Base-by-base conservation (phyloP, 1,284 basidiomycete genomes). In the Paramarasmius palmivorus region DNA sequence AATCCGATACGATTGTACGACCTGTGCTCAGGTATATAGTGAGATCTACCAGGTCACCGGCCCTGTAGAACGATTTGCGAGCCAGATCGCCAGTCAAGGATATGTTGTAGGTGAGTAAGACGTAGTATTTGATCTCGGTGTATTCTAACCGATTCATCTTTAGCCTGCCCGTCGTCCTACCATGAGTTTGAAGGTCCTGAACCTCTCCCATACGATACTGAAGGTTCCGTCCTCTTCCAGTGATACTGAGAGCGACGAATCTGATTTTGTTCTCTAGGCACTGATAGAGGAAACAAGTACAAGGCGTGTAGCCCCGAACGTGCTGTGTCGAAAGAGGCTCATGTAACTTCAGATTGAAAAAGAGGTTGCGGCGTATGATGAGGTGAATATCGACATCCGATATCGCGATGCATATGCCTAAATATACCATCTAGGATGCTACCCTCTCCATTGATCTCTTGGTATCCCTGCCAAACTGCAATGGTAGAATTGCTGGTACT, bases 161-260 rank as follows among this genome's bases (percentile, higher is more conserved):
- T 53, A 92, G 89, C 88, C 2, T 90, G 86, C 57, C 91, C 92
- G 0, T 92, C 88, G 4, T 79, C 77, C 22, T 97, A 91, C 70
- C 94, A 97, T 65, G 94, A 97, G 65, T 96, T 95, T 56, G 83
- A 93, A 67, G 89, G 90, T 0, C 89, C 92, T 0, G 92, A 93
- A 50, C 72, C 93, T 0, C 86, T 97, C 55, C 83, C 92, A 0
- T 97, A 96, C 65, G 93, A 95, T 65, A 76, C 73, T 0, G 89
- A 93, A 76, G 93, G 93, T 80, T 57, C 38, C 55, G 40, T 48
- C 12, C 40, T 29, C 35, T 20, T 45, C 26, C 38, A 37, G 29
- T 37, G 23, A n/a, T 17, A 55, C 26, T 36, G 14, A 26, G 2
- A 36, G 51, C 32, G 20, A n/a, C 20, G 41, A 45, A 38, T n/a